phyloP scores from a whole-genome alignment of 352 stramenopile genomes.

The Globisporangium camurandrum region DNA sequence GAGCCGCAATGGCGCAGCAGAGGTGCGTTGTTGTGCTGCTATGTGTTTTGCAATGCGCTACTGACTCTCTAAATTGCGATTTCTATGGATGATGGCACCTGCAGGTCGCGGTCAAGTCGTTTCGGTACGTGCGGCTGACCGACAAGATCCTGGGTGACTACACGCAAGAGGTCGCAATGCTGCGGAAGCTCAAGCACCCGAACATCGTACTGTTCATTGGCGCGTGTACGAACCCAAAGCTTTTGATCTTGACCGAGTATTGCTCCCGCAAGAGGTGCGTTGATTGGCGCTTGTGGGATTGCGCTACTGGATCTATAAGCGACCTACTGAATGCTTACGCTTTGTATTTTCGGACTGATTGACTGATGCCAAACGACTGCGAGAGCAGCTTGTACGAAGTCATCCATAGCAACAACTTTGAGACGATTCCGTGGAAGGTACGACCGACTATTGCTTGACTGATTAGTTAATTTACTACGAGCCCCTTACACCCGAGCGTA shows the following conservation, averaged over 20 bases:
- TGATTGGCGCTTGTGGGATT: not conserved
- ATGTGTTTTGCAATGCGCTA: not conserved
- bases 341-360: conserved; percentile 1
- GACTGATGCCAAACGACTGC: too few species aligned
- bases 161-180: conserved; percentile 75
- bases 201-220: conserved; percentile 90
- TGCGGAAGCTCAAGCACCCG: conserved; percentile 83
- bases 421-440: conserved; percentile 87
- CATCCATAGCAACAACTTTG: conserved; percentile 85
- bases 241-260: conserved; percentile 88
- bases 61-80: not conserved
- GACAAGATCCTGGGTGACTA: conserved; percentile 86
- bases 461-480: not conserved
- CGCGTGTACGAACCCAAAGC: conserved; percentile 81
- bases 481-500: not conserved
- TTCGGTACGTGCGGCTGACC: conserved; percentile 82
- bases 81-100: not conserved
- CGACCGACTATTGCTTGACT: not conserved
- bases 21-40: conserved; percentile 25
- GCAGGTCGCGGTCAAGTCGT: conserved; percentile 78
- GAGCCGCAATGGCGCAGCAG: conserved; percentile 69
- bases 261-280: conserved; percentile 82
- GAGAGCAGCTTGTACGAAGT: conserved; percentile 80
- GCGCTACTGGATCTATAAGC: not conserved
- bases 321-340: not conserved